These are phyloP conservation scores for Fraxinus albicans DNA, from an alignment of 305 asterid species.

Conservation along the genomic window DNA sequence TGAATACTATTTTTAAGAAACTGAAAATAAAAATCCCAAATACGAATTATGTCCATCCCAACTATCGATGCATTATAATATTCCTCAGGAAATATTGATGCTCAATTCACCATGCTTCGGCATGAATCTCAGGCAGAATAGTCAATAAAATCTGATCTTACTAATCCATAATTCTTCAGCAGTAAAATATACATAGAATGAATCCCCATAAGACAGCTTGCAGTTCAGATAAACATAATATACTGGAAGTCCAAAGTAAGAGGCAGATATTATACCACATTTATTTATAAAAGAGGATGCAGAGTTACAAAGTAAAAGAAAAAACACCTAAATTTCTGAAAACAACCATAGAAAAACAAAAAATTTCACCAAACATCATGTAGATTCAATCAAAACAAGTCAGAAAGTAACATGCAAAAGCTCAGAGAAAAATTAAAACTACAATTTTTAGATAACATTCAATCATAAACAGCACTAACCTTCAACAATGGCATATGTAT, in stretches of 20 bases:
- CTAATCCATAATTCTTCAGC: not conserved
- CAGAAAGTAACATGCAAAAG: constrained; percentile 14
- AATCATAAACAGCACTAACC: constrained; percentile 46
- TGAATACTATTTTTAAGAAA: not conserved
- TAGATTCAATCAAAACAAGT: not conserved
- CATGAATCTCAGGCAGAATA: not conserved
- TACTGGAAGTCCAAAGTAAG: not conserved
- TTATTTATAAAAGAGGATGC: not conserved
- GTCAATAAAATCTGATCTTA: not conserved
- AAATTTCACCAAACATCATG: not conserved
- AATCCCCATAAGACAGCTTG: not conserved
- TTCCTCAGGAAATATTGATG: not conserved
- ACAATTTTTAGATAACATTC: not conserved
- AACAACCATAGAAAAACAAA: not conserved
- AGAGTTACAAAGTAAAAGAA: not conserved
- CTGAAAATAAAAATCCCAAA: not conserved
- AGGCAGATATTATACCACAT: not conserved
- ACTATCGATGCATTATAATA: not conserved
- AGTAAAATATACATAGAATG: not conserved
- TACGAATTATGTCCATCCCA: not conserved
- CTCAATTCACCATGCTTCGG: not conserved
- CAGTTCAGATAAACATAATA: not conserved
- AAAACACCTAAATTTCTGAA: not conserved
- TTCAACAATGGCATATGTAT: constrained; percentile 94
- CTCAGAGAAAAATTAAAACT: constrained; percentile 1